Base-by-base conservation (phyloP, 768 basidiomycete genomes). In the Paxillus ammoniavirescens region DNA sequence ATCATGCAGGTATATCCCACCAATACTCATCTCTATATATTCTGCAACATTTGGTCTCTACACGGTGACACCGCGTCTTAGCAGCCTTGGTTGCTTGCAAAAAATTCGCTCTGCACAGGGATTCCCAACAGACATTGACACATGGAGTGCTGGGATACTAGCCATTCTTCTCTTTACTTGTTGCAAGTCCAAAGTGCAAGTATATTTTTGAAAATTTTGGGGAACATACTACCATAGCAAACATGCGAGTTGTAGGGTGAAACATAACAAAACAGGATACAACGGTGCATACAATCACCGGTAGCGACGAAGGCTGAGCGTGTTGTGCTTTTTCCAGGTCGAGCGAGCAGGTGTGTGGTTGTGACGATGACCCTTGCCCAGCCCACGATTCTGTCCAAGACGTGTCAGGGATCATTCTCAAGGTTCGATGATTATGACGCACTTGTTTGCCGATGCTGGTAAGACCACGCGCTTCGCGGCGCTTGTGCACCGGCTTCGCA, bases 291-390 rank as follows among this genome's bases (percentile, higher is more conserved):
- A 18, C 47, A 52, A 61, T 82, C 66, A 92, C 74, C 90, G 86
- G 82, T 92, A 92, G 59, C 90, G 86, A 68, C 87, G 90, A 58
- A 92, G 82, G 72, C 85, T 88, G 82, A 92, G 89, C 14, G 95
- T 97, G 84, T 98, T 99, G 93, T 98, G 91, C 72, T 82, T 93
- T 76, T 91, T 93, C 94, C 94, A 98, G 75, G 90, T 93, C 9
- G 93, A 88, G 59, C 86, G 84, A 63, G 86, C 84, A 43, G 93
- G 93, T 42, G 87, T 84, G 72, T 98, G 92, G 78, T 98, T 97
- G 91, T 93, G 77, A 61, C 87, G 85, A 69, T 90, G 84, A 44
- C 96, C 96, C 75, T 98, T 98, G 78, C 94, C 96, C 68, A 98
- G 73, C 65, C 97, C 96, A 75, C 96, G 89, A 80, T 97, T 98